Evolutionary conservation across 2,329 filamentous ascomycete species (phyloP).

Genomic region (Cladorrhinum sp.): DNA sequence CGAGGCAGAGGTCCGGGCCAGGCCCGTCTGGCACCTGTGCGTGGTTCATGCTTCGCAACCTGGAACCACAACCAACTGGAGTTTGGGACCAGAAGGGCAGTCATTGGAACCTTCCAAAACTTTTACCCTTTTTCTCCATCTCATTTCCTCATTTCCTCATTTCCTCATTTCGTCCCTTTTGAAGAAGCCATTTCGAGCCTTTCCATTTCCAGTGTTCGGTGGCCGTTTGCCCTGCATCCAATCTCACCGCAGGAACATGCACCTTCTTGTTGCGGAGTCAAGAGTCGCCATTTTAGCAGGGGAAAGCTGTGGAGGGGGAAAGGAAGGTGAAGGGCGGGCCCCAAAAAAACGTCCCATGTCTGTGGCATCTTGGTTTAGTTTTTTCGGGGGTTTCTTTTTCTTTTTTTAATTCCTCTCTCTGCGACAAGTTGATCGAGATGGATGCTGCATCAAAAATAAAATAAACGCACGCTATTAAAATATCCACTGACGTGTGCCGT

Average conservation of each 20-base stretch:
- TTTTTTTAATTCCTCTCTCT: neutral
- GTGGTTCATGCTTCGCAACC: neutral
- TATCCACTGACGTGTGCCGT: neutral
- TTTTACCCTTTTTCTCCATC: neutral
- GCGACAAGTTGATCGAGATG: neutral
- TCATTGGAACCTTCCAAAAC: neutral
- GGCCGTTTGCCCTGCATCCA: conserved; percentile 6
- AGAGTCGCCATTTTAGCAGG: neutral
- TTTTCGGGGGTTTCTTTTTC: too few species aligned
- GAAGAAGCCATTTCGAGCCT: neutral
- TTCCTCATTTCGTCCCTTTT: conserved; percentile 5
- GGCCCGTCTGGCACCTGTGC: neutral
- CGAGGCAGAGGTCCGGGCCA: neutral
- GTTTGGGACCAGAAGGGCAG: neutral
- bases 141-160: too few species aligned
- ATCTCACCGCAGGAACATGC: neutral
- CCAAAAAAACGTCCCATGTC: neutral
- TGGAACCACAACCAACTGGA: neutral
- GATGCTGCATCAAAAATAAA: neutral
- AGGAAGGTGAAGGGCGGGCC: neutral
- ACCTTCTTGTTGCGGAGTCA: conserved; percentile 9
- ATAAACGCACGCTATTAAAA: neutral
- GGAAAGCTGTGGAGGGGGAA: neutral
- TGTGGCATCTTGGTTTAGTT: neutral
- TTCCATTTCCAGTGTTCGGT: conserved; percentile 8